Evolutionary conservation across 768 basidiomycete genomes (phyloP), one percentile per base, ranked within the genome.

Genomic region (Tulasnella sp.): DNA sequence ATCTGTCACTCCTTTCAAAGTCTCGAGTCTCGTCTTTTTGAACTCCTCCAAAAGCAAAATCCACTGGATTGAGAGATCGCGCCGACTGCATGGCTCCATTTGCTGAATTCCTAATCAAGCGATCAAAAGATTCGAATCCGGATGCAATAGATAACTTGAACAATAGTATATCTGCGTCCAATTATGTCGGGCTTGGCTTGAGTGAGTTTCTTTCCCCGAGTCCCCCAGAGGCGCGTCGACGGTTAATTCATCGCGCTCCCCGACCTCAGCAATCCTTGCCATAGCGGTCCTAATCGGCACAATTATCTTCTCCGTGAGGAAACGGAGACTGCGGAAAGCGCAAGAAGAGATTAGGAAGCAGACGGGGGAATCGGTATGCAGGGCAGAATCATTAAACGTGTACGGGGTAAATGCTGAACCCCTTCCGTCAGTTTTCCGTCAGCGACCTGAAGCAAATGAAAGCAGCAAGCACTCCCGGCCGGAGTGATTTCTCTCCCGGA

Each of bases 281-380:
- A 42, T 72, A 0, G 70, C 15, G 4, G 35, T n/a, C 18, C 70
- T 72, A 10, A 4, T 72, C 39, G 70, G 39, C 70, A 46, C 70
- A 37, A 42, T 72, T 40, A 46, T 46, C 44, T 39, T 29, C 39
- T 72, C 70, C 20, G 70, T 72, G 35, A 15, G 37, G 70, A 39
- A 72, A 9, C 26, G 70, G 20, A 39, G 70, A 40, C 37, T 72
- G 70, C 37, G 44, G 70, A 72, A 13, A 20, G 37, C 39, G 37
- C 70, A 72, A 72, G 70, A 39, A 39, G 70, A 72, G 37, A 40
- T 72, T 5, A 23, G 10, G 37, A 32, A 72, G 70, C 70, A 72
- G 10, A 72, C 70, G 13, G 70, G 70, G 18, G 32, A 46, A 39
- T 40, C 70, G 37, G 70, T 72, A 72, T 15, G 70, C 70, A 72